A percentile compares a stretch with the other conserved stretches of the same genome.
phyloP scores from a whole-genome alignment of 768 basidiomycete species.

The Termitomyces sp. region DNA sequence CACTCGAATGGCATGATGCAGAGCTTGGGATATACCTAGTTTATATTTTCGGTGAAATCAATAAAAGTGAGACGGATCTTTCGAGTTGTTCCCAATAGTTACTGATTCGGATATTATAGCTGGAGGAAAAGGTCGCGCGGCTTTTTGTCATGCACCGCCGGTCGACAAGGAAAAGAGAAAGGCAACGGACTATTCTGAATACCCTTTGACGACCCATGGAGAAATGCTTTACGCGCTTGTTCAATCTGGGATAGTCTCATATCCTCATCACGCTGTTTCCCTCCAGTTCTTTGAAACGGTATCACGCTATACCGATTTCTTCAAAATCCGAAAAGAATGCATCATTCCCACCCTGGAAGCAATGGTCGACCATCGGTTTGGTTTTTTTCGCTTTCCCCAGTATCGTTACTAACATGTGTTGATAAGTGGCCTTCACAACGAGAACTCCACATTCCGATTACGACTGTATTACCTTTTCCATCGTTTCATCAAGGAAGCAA shows the following conservation, averaged over 20 bases:
- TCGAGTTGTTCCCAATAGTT: background rate
- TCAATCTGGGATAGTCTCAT: slow-evolving; percentile 75
- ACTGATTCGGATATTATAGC: slow-evolving; percentile 29
- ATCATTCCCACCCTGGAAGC: slow-evolving; percentile 85
- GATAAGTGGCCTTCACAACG: slow-evolving; percentile 81
- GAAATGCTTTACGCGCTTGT: slow-evolving; percentile 85
- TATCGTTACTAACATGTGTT: background rate
- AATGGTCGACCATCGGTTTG: slow-evolving; percentile 81
- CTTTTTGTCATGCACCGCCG: slow-evolving; percentile 78
- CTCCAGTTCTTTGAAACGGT: slow-evolving; percentile 93
- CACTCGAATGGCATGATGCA: slow-evolving; percentile 86
- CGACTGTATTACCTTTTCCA: slow-evolving; percentile 91
- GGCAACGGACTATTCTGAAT: slow-evolving; percentile 68
- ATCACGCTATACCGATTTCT: slow-evolving; percentile 94
- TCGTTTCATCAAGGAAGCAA: slow-evolving; percentile 83
- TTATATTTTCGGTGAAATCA: slow-evolving; percentile 91
- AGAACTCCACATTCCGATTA: slow-evolving; percentile 61
- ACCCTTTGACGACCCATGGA: slow-evolving; percentile 85
- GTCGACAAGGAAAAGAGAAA: slow-evolving; percentile 67
- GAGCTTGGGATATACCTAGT: slow-evolving; percentile 93
- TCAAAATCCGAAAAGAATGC: slow-evolving; percentile 88
- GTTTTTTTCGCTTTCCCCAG: slow-evolving; percentile 1
- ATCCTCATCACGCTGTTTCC: slow-evolving; percentile 79
- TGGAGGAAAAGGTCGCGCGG: slow-evolving; percentile 77
- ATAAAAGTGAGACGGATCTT: slow-evolving; percentile 60